Evolutionary conservation across 768 basidiomycete species (phyloP), one percentile per base, ranked within the genome.

Genomic region (Tricholoma furcatifolium): DNA sequence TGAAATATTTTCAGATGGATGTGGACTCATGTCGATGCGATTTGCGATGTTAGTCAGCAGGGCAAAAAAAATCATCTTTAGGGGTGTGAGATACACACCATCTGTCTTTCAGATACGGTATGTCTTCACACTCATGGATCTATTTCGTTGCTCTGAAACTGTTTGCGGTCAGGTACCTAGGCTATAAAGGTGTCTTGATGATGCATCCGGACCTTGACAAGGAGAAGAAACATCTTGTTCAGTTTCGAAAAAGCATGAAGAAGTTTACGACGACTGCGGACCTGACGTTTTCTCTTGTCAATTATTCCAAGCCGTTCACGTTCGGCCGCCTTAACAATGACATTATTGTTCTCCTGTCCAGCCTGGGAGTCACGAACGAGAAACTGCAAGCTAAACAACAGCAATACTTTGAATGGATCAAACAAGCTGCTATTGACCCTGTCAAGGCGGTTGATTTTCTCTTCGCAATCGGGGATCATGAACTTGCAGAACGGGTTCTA

Each of bases 121-220:
- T 46, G 8, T 31, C 12, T 18, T 11, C 7, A 27, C 27, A 27
- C 27, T 47, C 8, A 20, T 34, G 47, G 21, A 20, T 20, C 30
- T 4, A 36, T 47, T 46, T 4, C 8, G 23, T 40, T n/a, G 6
- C 39, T 17, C 17, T 12, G 7, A 45, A 10, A 24, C 7, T 39
- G 34, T 18, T 45, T 10, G 21, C 12, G 51, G 32, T n/a, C 24
- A 86, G 84, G 47, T 87, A 87, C 60, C 66, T 76, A n/a, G 85
- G 85, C 8, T 86, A 88, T 61, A 87, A 87, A 67, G 85, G 85
- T 5, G 85, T 87, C 6, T 63, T 86, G 18, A 84, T 84, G 82
- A 67, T 85, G 2, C 82, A 87, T 59, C 83, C 83, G 0, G 68
- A 76, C n/a, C 68, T 88, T 21, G 81, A 83, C 56, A 64, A 59